Conservation (phyloP, 106 monocot genomes). For the Xerophyta viscosa region DNA sequence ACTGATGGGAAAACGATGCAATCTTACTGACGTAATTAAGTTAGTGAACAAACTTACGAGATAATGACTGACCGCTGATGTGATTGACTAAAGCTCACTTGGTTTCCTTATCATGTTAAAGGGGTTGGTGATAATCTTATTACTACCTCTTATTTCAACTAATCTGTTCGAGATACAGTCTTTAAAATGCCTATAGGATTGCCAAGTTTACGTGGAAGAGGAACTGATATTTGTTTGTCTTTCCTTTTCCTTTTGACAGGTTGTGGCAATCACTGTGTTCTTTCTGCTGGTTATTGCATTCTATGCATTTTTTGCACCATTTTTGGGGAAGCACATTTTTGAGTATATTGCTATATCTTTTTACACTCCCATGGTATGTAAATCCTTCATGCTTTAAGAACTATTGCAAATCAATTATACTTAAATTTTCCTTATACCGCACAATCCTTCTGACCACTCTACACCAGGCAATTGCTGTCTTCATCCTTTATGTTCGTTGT, state of each 20-base stretch:
- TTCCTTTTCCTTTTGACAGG: slow-evolving; percentile 29
- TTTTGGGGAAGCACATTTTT: slow-evolving; percentile 65
- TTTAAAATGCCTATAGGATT: no score
- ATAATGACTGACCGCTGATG: no score
- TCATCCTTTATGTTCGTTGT: slow-evolving; percentile 83
- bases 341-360: slow-evolving; percentile 56
- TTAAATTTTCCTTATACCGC: background rate
- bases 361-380: slow-evolving; percentile 90
- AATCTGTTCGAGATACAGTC: no score
- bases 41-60: no score
- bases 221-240: slow-evolving; percentile 1
- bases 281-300: slow-evolving; percentile 90
- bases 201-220: no score
- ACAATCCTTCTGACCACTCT: slow-evolving; percentile 1
- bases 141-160: no score
- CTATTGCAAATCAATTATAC: background rate
- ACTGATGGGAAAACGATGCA: no score
- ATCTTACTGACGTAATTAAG: no score
- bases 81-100: no score
- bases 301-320: slow-evolving; percentile 97
- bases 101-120: no score
- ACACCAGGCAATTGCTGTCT: slow-evolving; percentile 80
- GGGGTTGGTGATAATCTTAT: no score
- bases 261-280: slow-evolving; percentile 92
- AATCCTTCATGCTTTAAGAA: background rate